Conservation (phyloP, 2,329 filamentous ascomycete genomes). For the Diaporthe citriasiana region DNA sequence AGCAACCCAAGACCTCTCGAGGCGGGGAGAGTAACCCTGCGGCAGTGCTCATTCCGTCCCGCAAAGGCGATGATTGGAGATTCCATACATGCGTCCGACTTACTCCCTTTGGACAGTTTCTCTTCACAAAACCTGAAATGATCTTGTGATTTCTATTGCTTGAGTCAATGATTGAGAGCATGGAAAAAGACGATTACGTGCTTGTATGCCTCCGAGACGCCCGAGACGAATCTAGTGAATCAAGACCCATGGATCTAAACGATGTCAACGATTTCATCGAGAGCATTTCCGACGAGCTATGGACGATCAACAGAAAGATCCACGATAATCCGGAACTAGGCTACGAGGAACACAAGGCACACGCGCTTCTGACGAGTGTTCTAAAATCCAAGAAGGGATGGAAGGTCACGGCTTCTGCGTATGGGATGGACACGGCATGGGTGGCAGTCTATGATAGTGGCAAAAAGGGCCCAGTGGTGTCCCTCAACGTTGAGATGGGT, state of each 20-base stretch:
- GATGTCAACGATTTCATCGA: constrained; percentile 58
- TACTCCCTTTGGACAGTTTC: too few species aligned
- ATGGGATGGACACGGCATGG: constrained; percentile 67
- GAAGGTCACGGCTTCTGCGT: constrained; percentile 65
- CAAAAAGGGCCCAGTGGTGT: constrained; percentile 60
- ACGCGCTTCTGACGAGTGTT: constrained; percentile 64
- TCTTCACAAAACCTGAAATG: too few species aligned
- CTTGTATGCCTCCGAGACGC: background rate
- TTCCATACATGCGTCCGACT: background rate
- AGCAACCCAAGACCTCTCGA: background rate
- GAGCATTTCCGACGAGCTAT: constrained; percentile 54
- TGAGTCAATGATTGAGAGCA: background rate
- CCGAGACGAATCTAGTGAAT: background rate
- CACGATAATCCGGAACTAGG: constrained; percentile 66
- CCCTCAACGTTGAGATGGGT: constrained; percentile 64
- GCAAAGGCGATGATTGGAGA: too few species aligned
- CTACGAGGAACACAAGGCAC: constrained; percentile 63
- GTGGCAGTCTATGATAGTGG: constrained; percentile 63
- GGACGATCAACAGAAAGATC: constrained; percentile 64
- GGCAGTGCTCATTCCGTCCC: background rate
- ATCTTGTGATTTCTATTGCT: background rate
- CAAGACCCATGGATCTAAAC: constrained; percentile 44
- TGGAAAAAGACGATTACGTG: constrained; percentile 22
- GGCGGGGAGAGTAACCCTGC: background rate
- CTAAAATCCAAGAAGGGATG: constrained; percentile 60